Base-by-base conservation (phyloP, 352 stramenopile genomes). In the Phytophthora ohioensis region DNA sequence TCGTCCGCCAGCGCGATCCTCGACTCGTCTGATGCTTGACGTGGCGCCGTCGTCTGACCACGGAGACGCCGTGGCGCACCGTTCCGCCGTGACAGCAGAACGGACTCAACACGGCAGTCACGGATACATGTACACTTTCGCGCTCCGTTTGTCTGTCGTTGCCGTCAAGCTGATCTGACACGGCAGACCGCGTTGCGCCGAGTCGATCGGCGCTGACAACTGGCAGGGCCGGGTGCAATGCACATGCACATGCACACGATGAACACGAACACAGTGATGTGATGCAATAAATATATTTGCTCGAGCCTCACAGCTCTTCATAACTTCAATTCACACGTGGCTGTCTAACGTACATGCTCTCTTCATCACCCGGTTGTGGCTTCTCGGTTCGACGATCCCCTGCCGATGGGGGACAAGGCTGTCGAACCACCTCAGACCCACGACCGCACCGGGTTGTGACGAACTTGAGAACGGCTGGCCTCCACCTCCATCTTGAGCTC, bases 401-500 rank as follows among this genome's bases (percentile, higher is more conserved):
- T 67, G 27, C 56, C 62, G 10, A 57, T 32, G 63, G 49, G 60
- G 38, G 39, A 65, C 56, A n/a, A 43, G 30, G 45, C 21, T 61
- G 46, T 47, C 46, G 42, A 54, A 64, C 21, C 42, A 38, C 11
- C 15, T 73, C 36, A 76, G 32, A 76, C 51, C 69, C 51, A 66
- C 38, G 64, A 58, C 3, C 38, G 58, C 30, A 66, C 49, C 4
- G 54, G 13, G 5, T 11, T 47, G 27, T 46, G 71, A 30, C 47
- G 66, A 58, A 69, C 39, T 55, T 53, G 67, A 32, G 59, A 67
- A 30, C 56, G 56, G 13, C 55, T 73, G 21, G 62, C 63, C 58
- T 76, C 57, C 32, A 76, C 57, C 46, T 78, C 66, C 49, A 74
- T 64, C 60, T 74, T 71, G 32, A 74, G 53, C 32, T 76, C 72